Conservation (phyloP, 257 asterid genomes). For the Nicotiana tomentosiformis region DNA sequence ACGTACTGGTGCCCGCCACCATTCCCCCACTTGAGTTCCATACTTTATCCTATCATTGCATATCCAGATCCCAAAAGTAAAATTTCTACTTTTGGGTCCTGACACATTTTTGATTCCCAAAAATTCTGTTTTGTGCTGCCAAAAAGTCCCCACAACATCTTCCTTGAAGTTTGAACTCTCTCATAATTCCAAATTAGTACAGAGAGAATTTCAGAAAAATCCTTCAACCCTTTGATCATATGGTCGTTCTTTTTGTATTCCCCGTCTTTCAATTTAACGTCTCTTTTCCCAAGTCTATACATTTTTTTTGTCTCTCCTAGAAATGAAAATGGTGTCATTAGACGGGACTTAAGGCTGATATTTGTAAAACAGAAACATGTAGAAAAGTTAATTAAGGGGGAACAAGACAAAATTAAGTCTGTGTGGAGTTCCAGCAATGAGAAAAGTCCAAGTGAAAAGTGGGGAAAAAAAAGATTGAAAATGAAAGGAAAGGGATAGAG, state of each 20-base stretch:
- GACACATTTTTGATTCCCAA: background rate
- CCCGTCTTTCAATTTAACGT: background rate
- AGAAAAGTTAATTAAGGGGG: background rate
- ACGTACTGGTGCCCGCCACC: no score
- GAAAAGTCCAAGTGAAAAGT: background rate
- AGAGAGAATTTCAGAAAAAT: background rate
- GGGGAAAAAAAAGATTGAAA: background rate
- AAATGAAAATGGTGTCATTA: background rate
- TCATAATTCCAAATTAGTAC: background rate
- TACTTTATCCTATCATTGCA: no score
- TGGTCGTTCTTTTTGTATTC: background rate
- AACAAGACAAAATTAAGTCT: no score
- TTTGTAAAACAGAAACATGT: background rate
- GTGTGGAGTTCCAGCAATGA: background rate
- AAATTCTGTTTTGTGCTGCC: background rate
- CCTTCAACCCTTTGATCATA: background rate
- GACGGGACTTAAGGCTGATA: background rate
- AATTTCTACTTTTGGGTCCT: background rate
- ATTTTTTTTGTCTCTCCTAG: background rate
- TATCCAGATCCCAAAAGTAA: background rate
- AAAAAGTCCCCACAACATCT: slow-evolving; percentile 36
- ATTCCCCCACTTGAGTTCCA: background rate
- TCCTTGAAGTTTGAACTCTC: slow-evolving; percentile 31
- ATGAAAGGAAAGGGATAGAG: background rate
- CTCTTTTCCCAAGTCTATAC: background rate